Percentiles rank a stretch among this genome's conserved stretches.
phyloP scores from a whole-genome alignment of 1,139 yeast species.

The Saccharomyces uvarum region DNA sequence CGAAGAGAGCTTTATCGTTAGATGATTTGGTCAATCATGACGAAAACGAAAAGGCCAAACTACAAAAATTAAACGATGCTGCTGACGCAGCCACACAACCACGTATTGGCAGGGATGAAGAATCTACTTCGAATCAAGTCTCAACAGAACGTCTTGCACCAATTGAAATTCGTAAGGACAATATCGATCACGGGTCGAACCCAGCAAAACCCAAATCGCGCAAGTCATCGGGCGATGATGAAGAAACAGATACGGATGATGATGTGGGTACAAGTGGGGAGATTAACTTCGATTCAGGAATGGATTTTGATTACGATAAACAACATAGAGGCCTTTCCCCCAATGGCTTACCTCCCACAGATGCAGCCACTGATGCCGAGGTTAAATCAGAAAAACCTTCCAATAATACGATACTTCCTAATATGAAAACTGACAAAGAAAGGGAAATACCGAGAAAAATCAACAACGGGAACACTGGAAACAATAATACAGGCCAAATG shows the following conservation, averaged over 20 bases:
- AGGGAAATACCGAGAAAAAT: neutral
- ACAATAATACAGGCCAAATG: neutral
- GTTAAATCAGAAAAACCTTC: conserved; percentile 3
- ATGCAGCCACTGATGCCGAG: conserved; percentile 1
- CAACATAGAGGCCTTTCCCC: conserved; percentile 21
- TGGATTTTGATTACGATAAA: conserved; percentile 31
- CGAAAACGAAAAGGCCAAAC: conserved; percentile 17
- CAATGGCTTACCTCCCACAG: conserved; percentile 7
- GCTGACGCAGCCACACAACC: conserved; percentile 6
- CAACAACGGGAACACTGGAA: neutral
- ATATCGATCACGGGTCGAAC: neutral
- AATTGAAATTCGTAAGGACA: neutral
- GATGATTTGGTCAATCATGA: conserved; percentile 33
- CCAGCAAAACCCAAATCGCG: conserved; percentile 2
- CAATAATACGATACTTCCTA: neutral
- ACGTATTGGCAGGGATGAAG: neutral
- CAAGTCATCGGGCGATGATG: conserved; percentile 13
- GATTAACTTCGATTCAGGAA: conserved; percentile 27
- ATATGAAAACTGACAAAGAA: neutral
- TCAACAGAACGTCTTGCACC: neutral
- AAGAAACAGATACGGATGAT: conserved; percentile 32
- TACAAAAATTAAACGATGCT: conserved; percentile 12
- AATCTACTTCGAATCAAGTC: conserved; percentile 4
- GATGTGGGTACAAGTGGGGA: conserved; percentile 26
- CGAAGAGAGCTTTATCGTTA: conserved; percentile 29